Base-by-base conservation (phyloP, 148 eudicot genomes). In the Amaranthus cruentus region DNA sequence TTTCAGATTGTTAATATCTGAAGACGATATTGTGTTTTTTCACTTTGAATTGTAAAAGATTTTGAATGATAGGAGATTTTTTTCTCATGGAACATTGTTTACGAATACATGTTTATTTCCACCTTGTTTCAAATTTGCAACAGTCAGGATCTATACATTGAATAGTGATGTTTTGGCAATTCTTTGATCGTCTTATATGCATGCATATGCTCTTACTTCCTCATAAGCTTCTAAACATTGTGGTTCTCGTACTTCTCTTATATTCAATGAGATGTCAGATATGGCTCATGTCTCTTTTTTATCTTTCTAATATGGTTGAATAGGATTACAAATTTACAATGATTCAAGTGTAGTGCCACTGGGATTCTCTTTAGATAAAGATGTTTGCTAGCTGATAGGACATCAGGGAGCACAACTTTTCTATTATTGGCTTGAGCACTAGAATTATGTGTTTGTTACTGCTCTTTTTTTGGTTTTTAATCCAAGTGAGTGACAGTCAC, bases 341-440 rank as follows among this genome's bases (percentile, higher is more conserved):
- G 47, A 66, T 6, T 66, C 54, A 47, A 8, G 54, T 7, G n/a
- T 48, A 66, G 66, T 28, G 3, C 62, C 9, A 56, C 55, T 42
- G 14, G 58, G 72, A 75, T 21, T 66, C 57, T 57, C 47, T 48
- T 57, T 48, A 11, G 77, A 47, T 66, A 66, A 15, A 48, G 62
- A n/a, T 66, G 21, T n/a, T 12, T 63, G 67, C 46, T 43, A 6
- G 12, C 66, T 62, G 2, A 7, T 63, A 38, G 50, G 3, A 43
- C 2, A 42, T 62, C 44, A 42, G 5, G 4, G 4, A 14, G 3
- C 8, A 65, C 4, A 14, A 7, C n/a, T 42, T 28, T 28, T 28
- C 38, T 28, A 28, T 28, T 28, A 28, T 28, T 28, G 38, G 1
- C 38, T 28, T 28, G 38, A 28, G 38, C 38, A 28, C 2, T 28